A percentile compares a stretch with the other conserved stretches of the same genome.
Conservation (phyloP, 305 asterid species). For the Fraxinus platypoda region DNA sequence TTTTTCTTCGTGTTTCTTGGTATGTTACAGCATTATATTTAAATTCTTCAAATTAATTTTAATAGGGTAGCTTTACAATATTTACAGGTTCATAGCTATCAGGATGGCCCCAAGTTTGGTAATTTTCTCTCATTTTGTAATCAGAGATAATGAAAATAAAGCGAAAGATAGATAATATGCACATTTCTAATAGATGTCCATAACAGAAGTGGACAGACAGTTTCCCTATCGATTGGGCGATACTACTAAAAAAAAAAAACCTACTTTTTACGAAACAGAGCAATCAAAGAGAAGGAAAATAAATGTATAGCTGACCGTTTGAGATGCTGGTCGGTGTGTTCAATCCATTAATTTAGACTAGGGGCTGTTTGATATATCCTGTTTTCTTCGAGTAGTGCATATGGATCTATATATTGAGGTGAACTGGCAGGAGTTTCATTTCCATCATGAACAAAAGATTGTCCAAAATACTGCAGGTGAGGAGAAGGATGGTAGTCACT, state of each 20-base stretch:
- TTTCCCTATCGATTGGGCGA: neutral
- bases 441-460: constrained; percentile 73
- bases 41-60: neutral
- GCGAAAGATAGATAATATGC: neutral
- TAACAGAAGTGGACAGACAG: neutral
- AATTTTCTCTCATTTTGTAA: neutral
- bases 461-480: constrained; percentile 79
- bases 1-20: neutral
- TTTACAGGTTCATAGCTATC: neutral
- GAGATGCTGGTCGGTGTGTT: neutral
- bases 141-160: neutral
- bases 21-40: neutral
- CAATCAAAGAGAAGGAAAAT: neutral
- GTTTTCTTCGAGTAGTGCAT: constrained; percentile 74
- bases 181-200: neutral
- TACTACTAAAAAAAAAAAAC: neutral
- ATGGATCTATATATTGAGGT: constrained; percentile 73
- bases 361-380: constrained; percentile 66
- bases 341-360: constrained; percentile 49
- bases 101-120: neutral
- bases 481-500: neutral
- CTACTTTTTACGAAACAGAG: neutral
- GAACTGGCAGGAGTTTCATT: constrained; percentile 26
- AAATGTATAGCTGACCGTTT: neutral
- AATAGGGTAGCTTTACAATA: neutral